Base-by-base conservation (phyloP, 2,329 filamentous ascomycete species). In the Penicillium vulpinum region DNA sequence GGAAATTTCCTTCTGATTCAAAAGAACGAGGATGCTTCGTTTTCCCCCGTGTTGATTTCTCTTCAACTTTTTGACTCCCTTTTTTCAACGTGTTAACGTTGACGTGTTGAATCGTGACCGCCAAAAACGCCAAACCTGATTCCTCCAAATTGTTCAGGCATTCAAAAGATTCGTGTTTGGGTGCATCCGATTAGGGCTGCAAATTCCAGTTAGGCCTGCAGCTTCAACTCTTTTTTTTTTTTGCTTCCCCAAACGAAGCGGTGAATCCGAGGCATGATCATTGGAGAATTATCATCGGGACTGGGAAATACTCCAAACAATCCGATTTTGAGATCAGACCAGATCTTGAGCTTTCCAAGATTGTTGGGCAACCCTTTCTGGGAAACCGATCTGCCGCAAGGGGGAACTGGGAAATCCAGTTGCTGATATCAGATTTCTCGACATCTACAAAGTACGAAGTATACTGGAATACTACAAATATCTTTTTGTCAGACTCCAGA, bases 21-120 rank as follows among this genome's bases (percentile, higher is more conserved):
- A 52, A 45, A 33, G 21, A 36, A 21, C 5, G n/a, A 29, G 13
- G 22, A 52, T 36, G n/a, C 29, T 24, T 26, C 39, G 31, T 51
- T 40, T 21, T 22, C 44, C 45, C 44, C 45, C 44, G 41, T 45
- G 38, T 16, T 39, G 24, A 29, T 2, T 41, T 50, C 24, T 43
- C 11, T 18, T 24, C 18, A 22, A 31, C 8, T 44, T n/a, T n/a
- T n/a, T n/a, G n/a, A n/a, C n/a, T n/a, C n/a, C n/a, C n/a, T n/a
- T n/a, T n/a, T n/a, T n/a, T n/a, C n/a, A n/a, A n/a, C n/a, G n/a
- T n/a, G n/a, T 45, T 18, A 29, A 56, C 58, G 51, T 60, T 52
- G 58, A 60, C 56, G 58, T 60, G 56, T 58, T 48, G 38, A 18
- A 33, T 21, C 28, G 43, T 59, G 41, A 59, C 54, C 57, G 54